These are phyloP conservation scores for bread wheat (Triticum aestivum) DNA, from an alignment of 176 grass and related monocot species.

Conservation along the genomic window DNA sequence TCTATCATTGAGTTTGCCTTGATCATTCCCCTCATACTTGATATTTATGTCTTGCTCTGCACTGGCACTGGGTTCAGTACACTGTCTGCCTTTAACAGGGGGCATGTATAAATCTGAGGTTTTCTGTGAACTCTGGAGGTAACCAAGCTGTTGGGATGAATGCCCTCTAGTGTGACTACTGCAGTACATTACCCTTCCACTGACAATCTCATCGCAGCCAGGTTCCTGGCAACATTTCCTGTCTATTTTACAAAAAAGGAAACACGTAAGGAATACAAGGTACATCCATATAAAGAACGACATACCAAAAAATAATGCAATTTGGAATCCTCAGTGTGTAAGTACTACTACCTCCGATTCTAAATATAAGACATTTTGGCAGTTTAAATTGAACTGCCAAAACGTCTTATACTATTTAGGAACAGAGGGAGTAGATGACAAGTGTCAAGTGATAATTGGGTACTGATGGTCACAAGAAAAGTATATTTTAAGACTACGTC, in stretches of 20 bases:
- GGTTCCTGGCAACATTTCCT: constrained; percentile 37
- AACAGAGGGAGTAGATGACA: neutral
- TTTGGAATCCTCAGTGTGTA: too few relatives aligned
- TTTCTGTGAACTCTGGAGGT: constrained; percentile 11
- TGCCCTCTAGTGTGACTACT: constrained; percentile 7
- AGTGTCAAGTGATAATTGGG: neutral
- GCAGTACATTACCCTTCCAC: constrained; percentile 38
- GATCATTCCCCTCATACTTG: constrained; percentile 41
- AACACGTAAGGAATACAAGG: constrained; percentile 10
- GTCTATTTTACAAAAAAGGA: constrained; percentile 22
- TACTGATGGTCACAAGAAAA: neutral
- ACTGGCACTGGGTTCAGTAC: constrained; percentile 20
- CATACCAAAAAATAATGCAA: neutral
- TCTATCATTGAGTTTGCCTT: constrained; percentile 35
- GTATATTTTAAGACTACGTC: neutral
- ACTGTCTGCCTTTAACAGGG: constrained; percentile 24
- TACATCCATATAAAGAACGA: constrained; percentile 4
- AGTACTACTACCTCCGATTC: too few relatives aligned
- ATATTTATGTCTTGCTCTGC: constrained; percentile 22
- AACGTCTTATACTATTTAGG: too few relatives aligned
- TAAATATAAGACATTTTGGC: too few relatives aligned
- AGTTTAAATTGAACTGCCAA: too few relatives aligned
- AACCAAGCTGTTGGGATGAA: constrained; percentile 22
- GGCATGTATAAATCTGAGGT: constrained; percentile 27
- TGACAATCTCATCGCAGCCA: constrained; percentile 30